phyloP scores from a whole-genome alignment of 1,139 yeast genomes.

The Debaryomyces coudertii region DNA sequence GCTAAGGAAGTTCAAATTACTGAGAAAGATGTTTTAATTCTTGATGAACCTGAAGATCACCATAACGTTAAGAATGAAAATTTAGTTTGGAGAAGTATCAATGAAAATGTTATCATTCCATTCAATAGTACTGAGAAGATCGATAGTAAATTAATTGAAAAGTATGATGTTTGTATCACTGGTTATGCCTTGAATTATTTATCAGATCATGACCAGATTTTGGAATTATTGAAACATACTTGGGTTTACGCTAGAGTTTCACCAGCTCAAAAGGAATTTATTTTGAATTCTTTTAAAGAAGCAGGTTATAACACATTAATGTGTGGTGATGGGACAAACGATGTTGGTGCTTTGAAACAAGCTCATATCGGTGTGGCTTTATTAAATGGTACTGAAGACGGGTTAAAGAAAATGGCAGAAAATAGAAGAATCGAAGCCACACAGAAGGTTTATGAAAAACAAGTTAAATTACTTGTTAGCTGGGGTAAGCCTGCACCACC shows the following conservation, averaged over 20 bases:
- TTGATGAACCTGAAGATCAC: slow-evolving; percentile 81
- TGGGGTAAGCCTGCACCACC: slow-evolving; percentile 90
- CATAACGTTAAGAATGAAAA: slow-evolving; percentile 55
- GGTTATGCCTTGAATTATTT: slow-evolving; percentile 84
- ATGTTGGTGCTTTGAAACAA: slow-evolving; percentile 98
- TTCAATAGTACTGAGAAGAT: slow-evolving; percentile 63
- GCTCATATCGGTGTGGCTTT: slow-evolving; percentile 98
- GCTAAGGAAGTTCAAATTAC: slow-evolving; percentile 92
- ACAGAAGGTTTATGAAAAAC: slow-evolving; percentile 79
- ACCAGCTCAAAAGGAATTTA: slow-evolving; percentile 91
- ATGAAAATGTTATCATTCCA: slow-evolving; percentile 74
- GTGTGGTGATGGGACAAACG: slow-evolving; percentile 99
- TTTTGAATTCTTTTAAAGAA: slow-evolving; percentile 79
- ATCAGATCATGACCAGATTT: slow-evolving; percentile 64
- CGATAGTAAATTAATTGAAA: slow-evolving; percentile 59
- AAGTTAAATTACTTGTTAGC: slow-evolving; percentile 70
- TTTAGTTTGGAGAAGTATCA: slow-evolving; percentile 84
- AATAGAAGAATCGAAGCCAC: slow-evolving; percentile 68
- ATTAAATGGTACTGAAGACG: slow-evolving; percentile 94
- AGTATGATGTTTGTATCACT: slow-evolving; percentile 86
- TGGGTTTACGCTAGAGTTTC: slow-evolving; percentile 99
- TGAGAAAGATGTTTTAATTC: slow-evolving; percentile 75
- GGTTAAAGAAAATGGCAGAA: slow-evolving; percentile 87
- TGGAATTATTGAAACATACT: slow-evolving; percentile 77
- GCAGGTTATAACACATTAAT: slow-evolving; percentile 92